These are phyloP conservation scores for Diutina neorugosa DNA, from an alignment of 1,139 yeast genomes.

Conservation along the genomic window DNA sequence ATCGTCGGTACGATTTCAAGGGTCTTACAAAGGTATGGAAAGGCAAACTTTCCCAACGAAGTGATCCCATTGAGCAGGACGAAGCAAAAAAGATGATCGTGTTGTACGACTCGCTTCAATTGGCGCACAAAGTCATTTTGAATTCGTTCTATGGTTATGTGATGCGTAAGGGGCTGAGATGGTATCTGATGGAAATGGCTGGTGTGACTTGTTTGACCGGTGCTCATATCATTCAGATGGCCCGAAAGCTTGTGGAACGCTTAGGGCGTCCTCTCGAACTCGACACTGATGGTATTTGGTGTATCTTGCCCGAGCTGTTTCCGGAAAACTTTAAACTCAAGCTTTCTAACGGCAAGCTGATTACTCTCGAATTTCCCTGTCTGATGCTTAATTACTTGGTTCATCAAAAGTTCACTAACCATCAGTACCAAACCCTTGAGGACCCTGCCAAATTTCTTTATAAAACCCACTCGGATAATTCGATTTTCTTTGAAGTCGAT, in stretches of 20 bases:
- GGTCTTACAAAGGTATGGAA: constrained; percentile 94
- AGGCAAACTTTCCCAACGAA: constrained; percentile 52
- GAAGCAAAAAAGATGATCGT: constrained; percentile 93
- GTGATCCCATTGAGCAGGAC: constrained; percentile 50
- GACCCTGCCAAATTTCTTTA: constrained; percentile 62
- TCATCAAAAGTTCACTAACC: constrained; percentile 82
- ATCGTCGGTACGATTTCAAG: constrained; percentile 91
- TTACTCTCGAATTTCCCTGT: constrained; percentile 83
- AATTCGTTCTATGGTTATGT: constrained; percentile 97
- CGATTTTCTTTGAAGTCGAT: constrained; percentile 95
- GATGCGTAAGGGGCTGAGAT: constrained; percentile 96
- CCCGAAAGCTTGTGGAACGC: constrained; percentile 83
- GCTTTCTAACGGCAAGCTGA: constrained; percentile 64
- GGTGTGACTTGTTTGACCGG: constrained; percentile 98
- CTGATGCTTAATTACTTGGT: constrained; percentile 93
- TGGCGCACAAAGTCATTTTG: constrained; percentile 93
- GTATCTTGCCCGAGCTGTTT: constrained; percentile 84
- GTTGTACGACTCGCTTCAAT: constrained; percentile 84
- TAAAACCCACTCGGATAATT: constrained; percentile 74
- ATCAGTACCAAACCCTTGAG: constrained; percentile 80
- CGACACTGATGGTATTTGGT: constrained; percentile 99
- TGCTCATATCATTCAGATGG: constrained; percentile 96
- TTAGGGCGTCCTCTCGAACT: constrained; percentile 91
- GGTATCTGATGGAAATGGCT: constrained; percentile 99
- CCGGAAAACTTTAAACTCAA: constrained; percentile 78